These are phyloP conservation scores for Rhodotorula kratochvilovae DNA, from an alignment of 768 basidiomycete genomes.

Conservation along the genomic window DNA sequence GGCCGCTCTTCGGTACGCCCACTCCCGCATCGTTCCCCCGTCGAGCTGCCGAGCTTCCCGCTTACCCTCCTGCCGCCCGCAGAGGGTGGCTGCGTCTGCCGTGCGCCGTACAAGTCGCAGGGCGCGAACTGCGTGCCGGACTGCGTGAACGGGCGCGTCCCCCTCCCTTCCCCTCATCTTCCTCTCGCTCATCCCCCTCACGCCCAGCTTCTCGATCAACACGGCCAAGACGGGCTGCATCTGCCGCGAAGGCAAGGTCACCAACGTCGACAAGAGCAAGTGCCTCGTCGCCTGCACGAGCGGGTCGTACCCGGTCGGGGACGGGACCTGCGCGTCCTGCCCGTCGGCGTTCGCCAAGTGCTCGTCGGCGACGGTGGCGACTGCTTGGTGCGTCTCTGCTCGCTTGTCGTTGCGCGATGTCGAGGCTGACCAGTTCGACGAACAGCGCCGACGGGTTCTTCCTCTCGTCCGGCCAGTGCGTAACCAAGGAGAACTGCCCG, in stretches of 20 bases:
- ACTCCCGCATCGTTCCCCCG: too few relatives aligned
- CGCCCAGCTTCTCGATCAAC: not conserved
- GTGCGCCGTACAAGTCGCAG: too few relatives aligned
- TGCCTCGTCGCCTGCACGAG: not conserved
- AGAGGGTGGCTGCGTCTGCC: too few relatives aligned
- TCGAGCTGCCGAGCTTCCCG: too few relatives aligned
- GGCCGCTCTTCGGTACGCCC: too few relatives aligned
- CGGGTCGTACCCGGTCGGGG: not conserved
- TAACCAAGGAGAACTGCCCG: not conserved
- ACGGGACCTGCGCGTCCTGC: not conserved
- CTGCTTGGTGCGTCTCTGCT: not conserved
- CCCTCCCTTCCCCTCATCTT: too few relatives aligned
- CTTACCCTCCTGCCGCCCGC: too few relatives aligned
- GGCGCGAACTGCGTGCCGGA: too few relatives aligned
- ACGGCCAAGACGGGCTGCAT: not conserved
- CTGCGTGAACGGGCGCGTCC: too few relatives aligned
- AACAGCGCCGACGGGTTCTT: not conserved
- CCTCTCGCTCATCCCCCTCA: not conserved
- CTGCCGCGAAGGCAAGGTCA: not conserved
- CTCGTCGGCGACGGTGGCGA: not conserved
- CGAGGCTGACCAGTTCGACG: not conserved
- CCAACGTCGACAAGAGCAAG: not conserved
- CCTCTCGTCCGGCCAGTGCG: not conserved
- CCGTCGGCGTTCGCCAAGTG: not conserved
- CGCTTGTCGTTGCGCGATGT: not conserved